Evolutionary conservation across 768 basidiomycete species (phyloP).

Genomic region (Russula dissimulans): DNA sequence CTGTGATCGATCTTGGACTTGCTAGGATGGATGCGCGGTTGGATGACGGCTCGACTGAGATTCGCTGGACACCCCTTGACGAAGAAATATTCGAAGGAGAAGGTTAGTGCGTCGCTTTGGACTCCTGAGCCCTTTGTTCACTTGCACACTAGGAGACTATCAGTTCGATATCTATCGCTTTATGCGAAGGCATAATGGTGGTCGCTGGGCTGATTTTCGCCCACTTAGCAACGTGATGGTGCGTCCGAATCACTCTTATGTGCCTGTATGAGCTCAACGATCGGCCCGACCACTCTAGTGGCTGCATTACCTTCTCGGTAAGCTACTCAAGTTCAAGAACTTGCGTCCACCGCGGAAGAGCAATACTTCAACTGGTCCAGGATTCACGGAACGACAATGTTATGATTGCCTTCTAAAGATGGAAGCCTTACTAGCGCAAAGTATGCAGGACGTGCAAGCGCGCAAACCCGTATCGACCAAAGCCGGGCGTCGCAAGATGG

Average conservation of each 20-base stretch:
- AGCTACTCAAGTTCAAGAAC: slow-evolving; percentile 62
- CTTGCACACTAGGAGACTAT: slow-evolving; percentile 53
- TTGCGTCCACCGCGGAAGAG: slow-evolving; percentile 37
- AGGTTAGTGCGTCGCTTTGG: slow-evolving; percentile 36
- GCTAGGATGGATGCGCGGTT: slow-evolving; percentile 68
- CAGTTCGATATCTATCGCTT: slow-evolving; percentile 93
- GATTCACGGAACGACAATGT: slow-evolving; percentile 58
- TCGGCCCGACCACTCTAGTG: slow-evolving; percentile 45
- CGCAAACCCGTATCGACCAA: slow-evolving; percentile 27
- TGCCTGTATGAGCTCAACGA: neutral
- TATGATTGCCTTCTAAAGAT: slow-evolving; percentile 61
- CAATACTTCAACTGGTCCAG: slow-evolving; percentile 21
- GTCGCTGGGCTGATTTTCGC: slow-evolving; percentile 65
- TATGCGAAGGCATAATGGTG: slow-evolving; percentile 58
- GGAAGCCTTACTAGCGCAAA: slow-evolving; percentile 45
- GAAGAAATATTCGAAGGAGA: slow-evolving; percentile 87
- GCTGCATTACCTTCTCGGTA: slow-evolving; percentile 75
- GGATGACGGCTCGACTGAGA: slow-evolving; percentile 31
- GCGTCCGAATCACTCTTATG: slow-evolving; percentile 22
- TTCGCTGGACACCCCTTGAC: slow-evolving; percentile 78
- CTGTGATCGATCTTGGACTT: slow-evolving; percentile 90
- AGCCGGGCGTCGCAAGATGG: slow-evolving; percentile 33
- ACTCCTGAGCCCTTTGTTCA: neutral
- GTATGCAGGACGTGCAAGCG: slow-evolving; percentile 33
- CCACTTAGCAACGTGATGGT: slow-evolving; percentile 91